Percentiles rank a stretch among this genome's conserved stretches.
Evolutionary conservation across 2,329 filamentous ascomycete genomes (phyloP).

Genomic region (Salinomyces thailandicus): DNA sequence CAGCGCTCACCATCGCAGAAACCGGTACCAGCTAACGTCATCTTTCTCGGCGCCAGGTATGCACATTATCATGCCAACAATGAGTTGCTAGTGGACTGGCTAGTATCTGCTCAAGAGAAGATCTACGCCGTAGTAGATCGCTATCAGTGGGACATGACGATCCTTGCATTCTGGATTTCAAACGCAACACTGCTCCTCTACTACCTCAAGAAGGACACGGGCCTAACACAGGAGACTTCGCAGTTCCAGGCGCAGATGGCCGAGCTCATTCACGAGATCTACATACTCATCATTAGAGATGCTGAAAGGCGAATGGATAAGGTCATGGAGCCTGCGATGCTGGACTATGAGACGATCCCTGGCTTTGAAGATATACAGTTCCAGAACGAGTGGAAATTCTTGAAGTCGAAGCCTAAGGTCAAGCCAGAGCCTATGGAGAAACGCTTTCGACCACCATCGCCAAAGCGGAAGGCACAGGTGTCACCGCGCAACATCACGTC

Average conservation of each 20-base stretch:
- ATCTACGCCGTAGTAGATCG: conserved; percentile 95
- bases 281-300: conserved; percentile 92
- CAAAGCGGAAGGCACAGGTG: conserved; percentile 81
- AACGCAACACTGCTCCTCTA: conserved; percentile 92
- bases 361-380: conserved; percentile 95
- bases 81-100: conserved; percentile 69
- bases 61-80: conserved; percentile 90
- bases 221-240: conserved; percentile 66
- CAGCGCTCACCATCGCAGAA: conserved; percentile 95
- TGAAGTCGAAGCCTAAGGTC: conserved; percentile 80
- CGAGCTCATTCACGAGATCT: conserved; percentile 95
- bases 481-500: conserved; percentile 94
- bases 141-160: conserved; percentile 99
- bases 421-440: conserved; percentile 86
- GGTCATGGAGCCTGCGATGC: conserved; percentile 82
- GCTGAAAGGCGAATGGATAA: conserved; percentile 94
- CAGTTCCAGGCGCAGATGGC: conserved; percentile 89
- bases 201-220: conserved; percentile 89
- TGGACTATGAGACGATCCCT: conserved; percentile 96
- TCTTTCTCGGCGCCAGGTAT: conserved; percentile 91
- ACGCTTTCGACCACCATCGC: conserved; percentile 81
- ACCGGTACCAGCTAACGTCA: conserved; percentile 90
- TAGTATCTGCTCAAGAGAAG: conserved; percentile 82
- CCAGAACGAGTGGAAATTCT: conserved; percentile 97
- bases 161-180: conserved; percentile 96